Conservation (phyloP, 768 basidiomycete genomes). For the Lactarius tabidus region DNA sequence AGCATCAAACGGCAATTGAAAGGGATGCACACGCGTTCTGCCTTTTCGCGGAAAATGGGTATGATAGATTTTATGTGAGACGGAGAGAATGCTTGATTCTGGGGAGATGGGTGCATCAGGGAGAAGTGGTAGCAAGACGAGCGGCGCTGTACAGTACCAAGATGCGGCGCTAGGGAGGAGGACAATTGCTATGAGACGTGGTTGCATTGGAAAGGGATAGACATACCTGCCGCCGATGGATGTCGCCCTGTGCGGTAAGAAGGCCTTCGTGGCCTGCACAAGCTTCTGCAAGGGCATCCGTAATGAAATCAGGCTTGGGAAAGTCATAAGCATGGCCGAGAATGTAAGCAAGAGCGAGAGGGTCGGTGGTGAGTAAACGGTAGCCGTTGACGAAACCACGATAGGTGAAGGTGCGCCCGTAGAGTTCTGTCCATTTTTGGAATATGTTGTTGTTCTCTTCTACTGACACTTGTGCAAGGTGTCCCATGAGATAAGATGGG, state of each 20-base stretch:
- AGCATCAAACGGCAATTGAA: not conserved
- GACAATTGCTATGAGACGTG: conserved; percentile 5
- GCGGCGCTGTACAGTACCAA: conserved; percentile 38
- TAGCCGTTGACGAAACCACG: conserved; percentile 49
- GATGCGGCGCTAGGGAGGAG: conserved; percentile 42
- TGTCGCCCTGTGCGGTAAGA: conserved; percentile 51
- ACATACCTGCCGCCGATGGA: conserved; percentile 51
- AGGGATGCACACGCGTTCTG: conserved; percentile 40
- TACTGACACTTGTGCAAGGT: conserved; percentile 51
- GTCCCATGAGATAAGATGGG: conserved; percentile 47
- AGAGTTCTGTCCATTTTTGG: conserved; percentile 41
- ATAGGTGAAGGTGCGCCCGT: conserved; percentile 51
- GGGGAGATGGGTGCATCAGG: conserved; percentile 12
- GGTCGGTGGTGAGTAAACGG: conserved; percentile 57
- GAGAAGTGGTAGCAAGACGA: conserved; percentile 22
- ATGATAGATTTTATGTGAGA: conserved; percentile 46
- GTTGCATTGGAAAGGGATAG: not conserved
- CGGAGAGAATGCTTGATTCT: conserved; percentile 52
- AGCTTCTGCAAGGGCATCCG: conserved; percentile 49
- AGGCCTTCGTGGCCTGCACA: conserved; percentile 47
- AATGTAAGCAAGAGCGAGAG: conserved; percentile 53
- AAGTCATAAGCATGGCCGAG: conserved; percentile 53
- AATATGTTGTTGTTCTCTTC: conserved; percentile 54
- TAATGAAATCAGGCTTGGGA: conserved; percentile 58
- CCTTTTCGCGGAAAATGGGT: conserved; percentile 58